phyloP scores from a whole-genome alignment of 495 filamentous ascomycete genomes.

The Niebla homalea region DNA sequence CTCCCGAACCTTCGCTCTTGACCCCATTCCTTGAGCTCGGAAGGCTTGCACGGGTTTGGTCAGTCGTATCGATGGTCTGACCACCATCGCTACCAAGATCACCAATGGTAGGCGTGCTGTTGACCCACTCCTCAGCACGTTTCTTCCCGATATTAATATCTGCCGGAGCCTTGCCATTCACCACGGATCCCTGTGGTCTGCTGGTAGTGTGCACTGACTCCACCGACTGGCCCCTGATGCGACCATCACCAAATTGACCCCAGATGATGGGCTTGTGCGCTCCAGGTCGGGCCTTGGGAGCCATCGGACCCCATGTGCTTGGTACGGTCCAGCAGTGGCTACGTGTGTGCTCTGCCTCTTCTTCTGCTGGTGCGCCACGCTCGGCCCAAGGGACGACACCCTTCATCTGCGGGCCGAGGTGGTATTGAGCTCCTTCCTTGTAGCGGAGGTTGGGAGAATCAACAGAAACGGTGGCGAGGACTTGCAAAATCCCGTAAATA shows the following conservation, averaged over 20 bases:
- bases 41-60: constrained; percentile 1
- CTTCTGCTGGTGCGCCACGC: constrained; percentile 22
- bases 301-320: constrained; percentile 29
- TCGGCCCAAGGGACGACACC: constrained; percentile 47
- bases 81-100: constrained; percentile 11
- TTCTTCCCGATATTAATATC: constrained; percentile 8
- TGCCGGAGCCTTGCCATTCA: constrained; percentile 2
- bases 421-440: constrained; percentile 47
- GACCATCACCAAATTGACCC: constrained; percentile 19
- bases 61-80: constrained; percentile 7
- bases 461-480: constrained; percentile 52
- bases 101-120: constrained; percentile 1
- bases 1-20: constrained; percentile 5
- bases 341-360: constrained; percentile 41
- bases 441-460: constrained; percentile 48
- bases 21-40: not conserved
- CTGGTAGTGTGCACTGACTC: constrained; percentile 7
- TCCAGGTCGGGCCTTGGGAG: constrained; percentile 16
- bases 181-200: not conserved
- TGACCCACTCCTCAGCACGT: constrained; percentile 17
- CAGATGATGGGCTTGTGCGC: constrained; percentile 19
- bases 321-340: constrained; percentile 49
- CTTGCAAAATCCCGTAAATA: constrained; percentile 59
- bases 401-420: constrained; percentile 44
- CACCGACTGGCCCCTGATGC: constrained; percentile 5